Percentiles rank a stretch among this genome's conserved stretches.
Evolutionary conservation across 2,329 filamentous ascomycete species (phyloP).

Genomic region (Trichoderma sp.): DNA sequence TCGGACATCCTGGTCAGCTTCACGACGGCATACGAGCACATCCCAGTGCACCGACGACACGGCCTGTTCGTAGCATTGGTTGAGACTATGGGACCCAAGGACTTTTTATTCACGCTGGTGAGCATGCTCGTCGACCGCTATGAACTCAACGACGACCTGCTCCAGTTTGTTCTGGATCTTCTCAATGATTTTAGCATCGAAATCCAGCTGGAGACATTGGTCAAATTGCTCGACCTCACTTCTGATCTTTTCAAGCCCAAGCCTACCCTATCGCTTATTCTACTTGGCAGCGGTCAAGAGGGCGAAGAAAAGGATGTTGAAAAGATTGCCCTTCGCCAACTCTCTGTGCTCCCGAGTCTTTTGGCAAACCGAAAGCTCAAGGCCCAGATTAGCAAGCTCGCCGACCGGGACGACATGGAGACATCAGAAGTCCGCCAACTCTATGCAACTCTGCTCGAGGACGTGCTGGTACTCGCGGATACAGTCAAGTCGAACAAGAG

Average conservation of each 20-base stretch:
- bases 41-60: constrained; percentile 79
- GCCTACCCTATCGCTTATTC: constrained; percentile 66
- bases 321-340: constrained; percentile 51
- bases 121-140: constrained; percentile 91
- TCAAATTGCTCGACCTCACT: constrained; percentile 72
- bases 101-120: constrained; percentile 83
- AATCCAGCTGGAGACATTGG: constrained; percentile 73
- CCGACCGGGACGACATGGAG: constrained; percentile 62
- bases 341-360: constrained; percentile 56
- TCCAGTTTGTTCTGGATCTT: constrained; percentile 72
- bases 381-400: constrained; percentile 52
- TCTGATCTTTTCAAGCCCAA: constrained; percentile 73
- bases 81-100: constrained; percentile 76
- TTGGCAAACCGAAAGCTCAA: constrained; percentile 57
- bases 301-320: constrained; percentile 46
- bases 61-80: constrained; percentile 82
- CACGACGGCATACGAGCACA: constrained; percentile 92
- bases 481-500: constrained; percentile 54
- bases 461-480: constrained; percentile 63
- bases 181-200: constrained; percentile 69
- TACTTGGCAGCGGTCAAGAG: constrained; percentile 60
- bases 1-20: constrained; percentile 93
- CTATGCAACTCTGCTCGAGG: constrained; percentile 67
- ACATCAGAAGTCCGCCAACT: constrained; percentile 62
- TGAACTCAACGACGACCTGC: constrained; percentile 68